phyloP scores from a whole-genome alignment of 148 eudicot genomes.

The Rhododendron ovatum region DNA sequence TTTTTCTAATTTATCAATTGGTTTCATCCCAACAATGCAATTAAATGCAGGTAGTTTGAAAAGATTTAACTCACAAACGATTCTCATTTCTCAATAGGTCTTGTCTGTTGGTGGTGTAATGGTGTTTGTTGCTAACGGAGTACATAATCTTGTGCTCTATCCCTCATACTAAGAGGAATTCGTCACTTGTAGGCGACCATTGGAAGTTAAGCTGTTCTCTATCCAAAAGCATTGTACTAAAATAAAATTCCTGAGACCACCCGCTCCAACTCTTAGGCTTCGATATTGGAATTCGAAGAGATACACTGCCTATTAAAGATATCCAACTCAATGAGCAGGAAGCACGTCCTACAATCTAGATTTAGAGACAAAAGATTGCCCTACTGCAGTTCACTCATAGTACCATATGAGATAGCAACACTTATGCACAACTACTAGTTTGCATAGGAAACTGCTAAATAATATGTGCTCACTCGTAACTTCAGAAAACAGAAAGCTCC shows the following conservation, averaged over 20 bases:
- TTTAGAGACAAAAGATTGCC: not conserved
- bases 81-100: not conserved
- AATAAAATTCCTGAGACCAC: not conserved
- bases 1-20: not conserved
- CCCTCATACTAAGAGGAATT: not conserved
- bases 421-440: not conserved
- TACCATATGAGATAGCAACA: not conserved
- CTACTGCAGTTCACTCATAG: no score
- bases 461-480: not conserved
- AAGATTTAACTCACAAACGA: not conserved
- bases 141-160: not conserved
- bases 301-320: not conserved
- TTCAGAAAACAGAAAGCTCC: not conserved
- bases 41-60: not conserved
- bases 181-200: not conserved
- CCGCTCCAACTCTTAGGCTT: not conserved
- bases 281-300: not conserved
- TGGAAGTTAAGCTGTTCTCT: not conserved
- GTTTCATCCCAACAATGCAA: not conserved
- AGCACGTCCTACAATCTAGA: not conserved
- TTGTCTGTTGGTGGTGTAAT: not conserved
- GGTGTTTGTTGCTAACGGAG: not conserved
- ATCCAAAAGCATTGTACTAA: not conserved
- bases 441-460: not conserved
- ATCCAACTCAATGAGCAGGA: not conserved